Base-by-base conservation (phyloP, 257 asterid species). In the Cordia subcordata region DNA sequence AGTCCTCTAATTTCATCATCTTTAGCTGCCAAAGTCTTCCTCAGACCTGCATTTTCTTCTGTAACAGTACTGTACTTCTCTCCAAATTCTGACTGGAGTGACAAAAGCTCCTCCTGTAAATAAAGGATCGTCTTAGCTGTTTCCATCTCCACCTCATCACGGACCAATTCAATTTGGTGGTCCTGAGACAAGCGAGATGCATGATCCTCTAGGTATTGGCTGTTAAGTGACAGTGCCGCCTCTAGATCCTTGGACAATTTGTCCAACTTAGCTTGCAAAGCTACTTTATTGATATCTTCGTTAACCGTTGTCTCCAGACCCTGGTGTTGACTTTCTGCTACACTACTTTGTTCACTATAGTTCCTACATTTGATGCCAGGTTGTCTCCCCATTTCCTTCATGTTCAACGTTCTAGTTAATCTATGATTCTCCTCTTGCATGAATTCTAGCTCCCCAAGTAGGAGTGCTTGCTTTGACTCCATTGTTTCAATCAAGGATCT, bases 41-140 rank as follows among this genome's bases (percentile, higher is more conserved):
- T 73, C 62, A 90, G 83, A 56, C 65, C 64, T 58, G 22, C 58
- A 75, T 84, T 86, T 79, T 86, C 85, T 68, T 82, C 90, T 33
- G 79, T 78, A 82, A 84, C 49, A 57, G 84, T 73, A 62, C 77
- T 73, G 74, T 84, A 58, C 62, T 77, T 63, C 62, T 59, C 83
- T 52, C 77, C 78, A 60, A 77, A 77, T 69, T 86, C 90, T 50
- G 81, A 68, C 69, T 83, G 79, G 54, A 86, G 80, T 53, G 69
- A 56, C 57, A 77, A 82, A 59, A 82, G 71, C 70, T 90, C 97
- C 63, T 84, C 93, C 70, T 81, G 97, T 73, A 84, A 74, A 62
- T 81, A 77, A 44, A 82, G 74, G 54, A 84, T 82, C 58, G 90
- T 76, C 67, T 72, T 74, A 59, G 88, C 63, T 40, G 94, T 80